Percentiles rank a stretch among this genome's conserved stretches.
Evolutionary conservation across 345 rosid genomes (phyloP).

Genomic region (Limnanthes douglasii): DNA sequence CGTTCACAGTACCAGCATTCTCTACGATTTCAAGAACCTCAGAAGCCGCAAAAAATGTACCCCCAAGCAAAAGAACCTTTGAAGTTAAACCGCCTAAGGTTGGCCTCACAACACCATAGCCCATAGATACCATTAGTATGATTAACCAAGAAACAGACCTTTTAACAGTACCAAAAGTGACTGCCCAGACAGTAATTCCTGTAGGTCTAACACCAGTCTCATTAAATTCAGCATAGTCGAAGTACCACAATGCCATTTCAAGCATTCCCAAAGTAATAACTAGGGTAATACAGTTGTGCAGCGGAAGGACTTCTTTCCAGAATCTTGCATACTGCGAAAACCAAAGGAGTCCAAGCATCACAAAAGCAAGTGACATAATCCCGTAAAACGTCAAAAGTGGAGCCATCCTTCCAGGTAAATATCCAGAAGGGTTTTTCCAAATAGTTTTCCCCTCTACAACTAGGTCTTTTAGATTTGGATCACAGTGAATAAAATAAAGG

Average conservation of each 20-base stretch:
- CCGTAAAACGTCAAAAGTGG: conserved; percentile 86
- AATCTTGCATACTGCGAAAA: conserved; percentile 86
- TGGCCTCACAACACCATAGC: conserved; percentile 96
- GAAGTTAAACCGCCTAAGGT: conserved; percentile 85
- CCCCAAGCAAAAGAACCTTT: conserved; percentile 82
- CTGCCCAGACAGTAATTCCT: conserved; percentile 89
- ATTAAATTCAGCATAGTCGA: conserved; percentile 80
- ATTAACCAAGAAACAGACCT: conserved; percentile 65
- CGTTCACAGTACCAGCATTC: conserved; percentile 84
- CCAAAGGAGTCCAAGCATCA: conserved; percentile 81
- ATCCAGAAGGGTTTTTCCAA: conserved; percentile 92
- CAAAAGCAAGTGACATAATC: conserved; percentile 80
- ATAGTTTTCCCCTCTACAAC: conserved; percentile 69
- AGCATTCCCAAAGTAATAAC: conserved; percentile 87
- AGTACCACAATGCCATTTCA: conserved; percentile 97
- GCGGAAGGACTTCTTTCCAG: conserved; percentile 84
- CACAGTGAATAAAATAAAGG: conserved; percentile 82
- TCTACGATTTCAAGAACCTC: conserved; percentile 87
- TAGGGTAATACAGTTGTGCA: conserved; percentile 77
- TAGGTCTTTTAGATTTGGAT: conserved; percentile 46
- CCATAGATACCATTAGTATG: conserved; percentile 87
- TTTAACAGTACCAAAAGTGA: conserved; percentile 65
- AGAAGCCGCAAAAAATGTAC: conserved; percentile 75
- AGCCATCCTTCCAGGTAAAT: conserved; percentile 94
- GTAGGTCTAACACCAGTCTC: conserved; percentile 79